Evolutionary conservation across 2,329 filamentous ascomycete genomes (phyloP), one percentile per base, ranked within the genome.

Genomic region (Domatiomyces catenatus): DNA sequence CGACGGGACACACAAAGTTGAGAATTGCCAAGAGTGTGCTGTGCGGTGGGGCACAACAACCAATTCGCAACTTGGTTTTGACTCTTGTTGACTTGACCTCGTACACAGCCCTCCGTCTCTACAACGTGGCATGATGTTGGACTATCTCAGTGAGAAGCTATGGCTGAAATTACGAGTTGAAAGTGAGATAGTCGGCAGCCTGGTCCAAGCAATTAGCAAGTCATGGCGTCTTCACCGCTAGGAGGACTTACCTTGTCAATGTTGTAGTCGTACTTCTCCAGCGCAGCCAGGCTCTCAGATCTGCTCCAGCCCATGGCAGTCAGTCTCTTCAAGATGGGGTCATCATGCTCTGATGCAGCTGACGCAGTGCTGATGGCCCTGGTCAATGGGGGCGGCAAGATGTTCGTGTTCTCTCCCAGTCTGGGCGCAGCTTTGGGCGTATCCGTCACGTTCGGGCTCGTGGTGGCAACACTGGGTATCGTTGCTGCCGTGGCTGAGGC

Each of bases 241-340:
- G 10, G 42, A 39, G 26, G 42, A 72, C 80, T 70, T 70, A 94
- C 90, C 79, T 86, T 87, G 68, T 94, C 88, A 64, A 95, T 76
- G 66, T 95, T 92, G 69, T 96, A 95, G 69, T 96, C 88, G 65
- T 85, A 94, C 66, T 90, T 89, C 72, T 96, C 90, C 63, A 96
- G 70, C 20, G 92, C 90, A 47, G 74, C 73, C 36, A 95, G 70
- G 15, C 87, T 84, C 48, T 86, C 80, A 6, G 74, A 71, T 26
- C 90, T 75, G 3, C 79, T 69, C 64, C 93, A 96, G 0, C 90
- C 90, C 88, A 96, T 94, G 8, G 79, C 76, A 1, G 86, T 94
- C 62, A 96, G 67, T 59, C 88, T 82, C 72, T 94, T 93, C 58
- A 96, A 70, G 51, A 94, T 90, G 7, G 87, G 84, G 63, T 96